A percentile compares a stretch with the other conserved stretches of the same genome.
phyloP scores from a whole-genome alignment of 495 filamentous ascomycete species.

The Neurospora tetrasperma region DNA sequence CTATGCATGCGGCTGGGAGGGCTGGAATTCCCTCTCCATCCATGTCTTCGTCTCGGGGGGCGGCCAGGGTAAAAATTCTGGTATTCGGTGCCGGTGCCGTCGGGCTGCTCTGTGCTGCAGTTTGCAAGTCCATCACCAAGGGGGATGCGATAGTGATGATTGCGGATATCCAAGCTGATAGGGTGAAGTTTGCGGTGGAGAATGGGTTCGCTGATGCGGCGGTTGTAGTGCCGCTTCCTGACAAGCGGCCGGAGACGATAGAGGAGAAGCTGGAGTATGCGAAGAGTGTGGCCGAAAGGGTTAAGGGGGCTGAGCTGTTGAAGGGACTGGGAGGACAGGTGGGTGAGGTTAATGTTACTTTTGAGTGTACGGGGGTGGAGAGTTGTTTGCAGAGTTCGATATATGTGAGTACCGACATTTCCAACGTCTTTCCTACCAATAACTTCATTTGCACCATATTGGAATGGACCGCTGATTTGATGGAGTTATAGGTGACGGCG shows the following conservation, averaged over 20 bases:
- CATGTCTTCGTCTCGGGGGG: neutral
- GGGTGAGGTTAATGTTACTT: constrained; percentile 66
- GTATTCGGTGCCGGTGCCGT: constrained; percentile 78
- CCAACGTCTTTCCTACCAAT: neutral
- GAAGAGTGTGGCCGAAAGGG: constrained; percentile 45
- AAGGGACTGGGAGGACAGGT: constrained; percentile 14
- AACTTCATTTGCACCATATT: neutral
- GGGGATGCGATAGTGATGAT: constrained; percentile 43
- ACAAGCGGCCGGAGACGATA: constrained; percentile 40
- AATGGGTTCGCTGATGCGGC: constrained; percentile 57
- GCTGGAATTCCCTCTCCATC: constrained; percentile 36
- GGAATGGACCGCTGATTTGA: neutral
- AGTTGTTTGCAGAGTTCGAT: constrained; percentile 81
- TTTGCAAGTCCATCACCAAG: constrained; percentile 35
- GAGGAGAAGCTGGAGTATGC: constrained; percentile 52
- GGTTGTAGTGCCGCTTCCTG: constrained; percentile 44
- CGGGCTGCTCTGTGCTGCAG: constrained; percentile 63
- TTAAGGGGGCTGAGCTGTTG: constrained; percentile 29
- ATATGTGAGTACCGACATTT: constrained; percentile 42
- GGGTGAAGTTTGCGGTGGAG: constrained; percentile 60
- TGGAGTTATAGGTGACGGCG: constrained; percentile 40
- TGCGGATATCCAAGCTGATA: constrained; percentile 66
- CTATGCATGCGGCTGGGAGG: constrained; percentile 60
- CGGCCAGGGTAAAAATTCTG: constrained; percentile 40
- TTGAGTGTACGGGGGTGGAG: constrained; percentile 88